Conservation (phyloP, 148 eudicot genomes). For the Agrostemma githago region DNA sequence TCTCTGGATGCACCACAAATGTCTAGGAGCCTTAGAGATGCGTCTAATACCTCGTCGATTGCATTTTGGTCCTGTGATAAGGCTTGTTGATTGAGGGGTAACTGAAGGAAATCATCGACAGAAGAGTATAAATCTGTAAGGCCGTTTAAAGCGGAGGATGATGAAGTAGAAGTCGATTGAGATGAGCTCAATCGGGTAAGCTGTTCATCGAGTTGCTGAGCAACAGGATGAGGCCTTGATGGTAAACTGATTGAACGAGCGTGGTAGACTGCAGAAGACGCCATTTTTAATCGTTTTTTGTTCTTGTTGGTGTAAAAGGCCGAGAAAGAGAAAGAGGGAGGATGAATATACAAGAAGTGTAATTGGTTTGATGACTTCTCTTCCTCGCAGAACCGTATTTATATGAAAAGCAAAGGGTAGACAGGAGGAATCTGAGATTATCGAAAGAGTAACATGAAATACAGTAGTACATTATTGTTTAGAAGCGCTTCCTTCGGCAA, state of each 20-base stretch:
- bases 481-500: not conserved
- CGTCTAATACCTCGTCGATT: constrained; percentile 27
- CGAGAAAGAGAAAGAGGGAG: not conserved
- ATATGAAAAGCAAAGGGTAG: constrained; percentile 15
- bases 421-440: constrained; percentile 14
- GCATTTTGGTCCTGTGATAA: constrained; percentile 3
- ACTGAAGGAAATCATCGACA: constrained; percentile 31
- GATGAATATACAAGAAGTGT: constrained; percentile 8
- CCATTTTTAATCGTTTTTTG: not conserved
- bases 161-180: constrained; percentile 33
- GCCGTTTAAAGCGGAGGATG: constrained; percentile 24
- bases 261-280: constrained; percentile 9
- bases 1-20: constrained; percentile 33
- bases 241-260: constrained; percentile 37
- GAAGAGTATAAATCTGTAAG: constrained; percentile 32
- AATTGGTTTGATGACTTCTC: constrained; percentile 19
- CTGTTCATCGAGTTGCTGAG: constrained; percentile 21
- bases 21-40: constrained; percentile 40
- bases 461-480: not conserved
- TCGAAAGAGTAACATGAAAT: not conserved
- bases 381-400: constrained; percentile 13
- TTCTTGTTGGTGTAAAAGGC: not conserved
- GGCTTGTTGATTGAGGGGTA: constrained; percentile 24
- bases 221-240: constrained; percentile 27
- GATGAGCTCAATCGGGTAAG: constrained; percentile 30